A percentile compares a stretch with the other conserved stretches of the same genome.
These are phyloP conservation scores for Pythium brassicae DNA, from an alignment of 352 stramenopile genomes.

Conservation along the genomic window DNA sequence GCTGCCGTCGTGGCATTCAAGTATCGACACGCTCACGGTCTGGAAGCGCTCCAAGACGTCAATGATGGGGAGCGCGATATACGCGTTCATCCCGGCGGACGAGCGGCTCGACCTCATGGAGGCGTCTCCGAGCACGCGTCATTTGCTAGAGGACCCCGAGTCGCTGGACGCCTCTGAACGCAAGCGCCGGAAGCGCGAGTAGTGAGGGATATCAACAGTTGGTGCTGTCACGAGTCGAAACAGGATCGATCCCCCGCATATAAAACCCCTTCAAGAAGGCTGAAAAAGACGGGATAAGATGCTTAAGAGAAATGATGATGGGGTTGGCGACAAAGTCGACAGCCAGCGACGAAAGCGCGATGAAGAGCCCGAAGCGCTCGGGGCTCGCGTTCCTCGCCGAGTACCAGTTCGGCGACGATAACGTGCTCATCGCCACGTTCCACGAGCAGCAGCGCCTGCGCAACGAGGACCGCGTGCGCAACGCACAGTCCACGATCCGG, in stretches of 20 bases:
- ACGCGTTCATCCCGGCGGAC: conserved; percentile 71
- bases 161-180: not conserved
- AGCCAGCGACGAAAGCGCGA: too few species aligned
- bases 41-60: conserved; percentile 93
- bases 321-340: too few species aligned
- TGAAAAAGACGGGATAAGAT: too few species aligned
- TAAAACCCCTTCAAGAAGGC: too few species aligned
- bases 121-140: conserved; percentile 55
- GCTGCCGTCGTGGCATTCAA: conserved; percentile 92
- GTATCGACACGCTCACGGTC: conserved; percentile 89
- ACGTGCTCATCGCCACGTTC: conserved; percentile 47
- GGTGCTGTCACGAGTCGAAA: too few species aligned
- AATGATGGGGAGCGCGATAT: conserved; percentile 77
- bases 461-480: conserved; percentile 38
- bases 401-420: conserved; percentile 63
- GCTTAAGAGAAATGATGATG: too few species aligned
- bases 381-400: conserved; percentile 49
- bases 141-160: conserved; percentile 33
- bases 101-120: conserved; percentile 70
- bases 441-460: conserved; percentile 41
- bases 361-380: conserved; percentile 45
- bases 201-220: too few species aligned
- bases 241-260: too few species aligned
- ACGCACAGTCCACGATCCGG: conserved; percentile 38
- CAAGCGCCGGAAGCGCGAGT: not conserved